Evolutionary conservation across 2,329 filamentous ascomycete genomes (phyloP).

Genomic region (Trichophyton benhamiae): DNA sequence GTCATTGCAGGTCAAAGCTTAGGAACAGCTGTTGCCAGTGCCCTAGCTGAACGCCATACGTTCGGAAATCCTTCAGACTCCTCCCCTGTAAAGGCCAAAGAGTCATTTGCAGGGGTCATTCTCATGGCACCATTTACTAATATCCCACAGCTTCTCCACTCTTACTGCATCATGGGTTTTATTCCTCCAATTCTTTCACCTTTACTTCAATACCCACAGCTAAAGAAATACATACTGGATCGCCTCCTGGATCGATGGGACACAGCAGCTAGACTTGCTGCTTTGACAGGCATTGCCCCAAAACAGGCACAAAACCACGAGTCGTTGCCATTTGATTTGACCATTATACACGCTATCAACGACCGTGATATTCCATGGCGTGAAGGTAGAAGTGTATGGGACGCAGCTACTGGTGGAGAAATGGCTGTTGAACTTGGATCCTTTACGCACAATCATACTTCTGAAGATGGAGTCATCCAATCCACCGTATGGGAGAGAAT

Average conservation of each 20-base stretch:
- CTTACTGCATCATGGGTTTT: conserved; percentile 66
- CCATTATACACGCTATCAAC: conserved; percentile 66
- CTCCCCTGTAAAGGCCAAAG: conserved; percentile 21
- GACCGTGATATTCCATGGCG: conserved; percentile 70
- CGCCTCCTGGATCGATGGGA: conserved; percentile 73
- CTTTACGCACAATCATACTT: conserved; percentile 21
- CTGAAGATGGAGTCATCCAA: conserved; percentile 22
- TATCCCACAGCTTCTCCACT: conserved; percentile 58
- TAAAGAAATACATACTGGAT: conserved; percentile 49
- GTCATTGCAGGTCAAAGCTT: conserved; percentile 77
- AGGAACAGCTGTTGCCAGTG: conserved; percentile 71
- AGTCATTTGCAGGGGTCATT: conserved; percentile 67
- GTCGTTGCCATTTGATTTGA: conserved; percentile 48
- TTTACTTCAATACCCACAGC: conserved; percentile 51
- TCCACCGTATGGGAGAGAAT: conserved; percentile 29
- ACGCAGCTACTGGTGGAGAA: conserved; percentile 24
- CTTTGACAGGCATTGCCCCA: conserved; percentile 24
- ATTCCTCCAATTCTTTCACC: conserved; percentile 66
- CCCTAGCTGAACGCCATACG: conserved; percentile 60
- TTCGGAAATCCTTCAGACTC: conserved; percentile 27
- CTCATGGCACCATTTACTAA: conserved; percentile 70
- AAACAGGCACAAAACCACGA: conserved; percentile 34
- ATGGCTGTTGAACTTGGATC: conserved; percentile 18
- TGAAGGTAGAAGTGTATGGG: conserved; percentile 31
- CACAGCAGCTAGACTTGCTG: conserved; percentile 51